Conservation (phyloP, 176 grass and related monocot genomes). For the Oryza punctata region DNA sequence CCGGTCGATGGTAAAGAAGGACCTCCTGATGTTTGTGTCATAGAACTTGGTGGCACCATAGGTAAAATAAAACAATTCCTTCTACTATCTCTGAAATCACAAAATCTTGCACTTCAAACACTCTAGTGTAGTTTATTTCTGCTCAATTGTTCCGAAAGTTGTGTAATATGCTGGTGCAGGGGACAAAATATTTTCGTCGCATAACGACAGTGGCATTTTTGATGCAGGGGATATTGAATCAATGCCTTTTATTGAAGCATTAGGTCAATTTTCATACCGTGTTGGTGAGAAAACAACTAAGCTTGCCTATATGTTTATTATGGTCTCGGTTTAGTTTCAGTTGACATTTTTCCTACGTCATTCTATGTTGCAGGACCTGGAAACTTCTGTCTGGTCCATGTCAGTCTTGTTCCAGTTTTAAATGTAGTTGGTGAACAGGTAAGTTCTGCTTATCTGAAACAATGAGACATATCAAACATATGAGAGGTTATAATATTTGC, state of each 20-base stretch:
- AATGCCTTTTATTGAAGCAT: constrained; percentile 96
- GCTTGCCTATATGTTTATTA: constrained; percentile 22
- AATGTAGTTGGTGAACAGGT: constrained; percentile 99
- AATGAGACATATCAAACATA: constrained; percentile 14
- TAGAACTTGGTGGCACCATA: constrained; percentile 95
- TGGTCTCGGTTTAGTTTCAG: neutral
- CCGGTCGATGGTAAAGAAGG: constrained; percentile 87
- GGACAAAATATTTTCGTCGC: constrained; percentile 44
- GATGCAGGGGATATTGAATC: constrained; percentile 99
- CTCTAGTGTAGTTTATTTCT: constrained; percentile 41
- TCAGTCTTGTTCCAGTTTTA: constrained; percentile 96
- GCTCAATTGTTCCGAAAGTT: constrained; percentile 61
- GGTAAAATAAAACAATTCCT: constrained; percentile 56
- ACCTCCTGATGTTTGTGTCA: constrained; percentile 89
- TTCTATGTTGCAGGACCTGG: constrained; percentile 64
- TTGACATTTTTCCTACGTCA: constrained; percentile 20
- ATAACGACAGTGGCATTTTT: constrained; percentile 74
- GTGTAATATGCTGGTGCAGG: constrained; percentile 73
- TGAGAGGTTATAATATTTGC: neutral
- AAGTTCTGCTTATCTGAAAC: constrained; percentile 30
- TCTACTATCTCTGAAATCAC: neutral
- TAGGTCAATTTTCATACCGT: constrained; percentile 93
- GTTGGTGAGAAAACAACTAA: constrained; percentile 61
- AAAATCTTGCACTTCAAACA: constrained; percentile 18
- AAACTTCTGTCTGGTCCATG: constrained; percentile 95